A percentile compares a stretch with the other conserved stretches of the same genome.
Evolutionary conservation across 2,329 filamentous ascomycete species (phyloP).

Genomic region (Clonostachys rosea): DNA sequence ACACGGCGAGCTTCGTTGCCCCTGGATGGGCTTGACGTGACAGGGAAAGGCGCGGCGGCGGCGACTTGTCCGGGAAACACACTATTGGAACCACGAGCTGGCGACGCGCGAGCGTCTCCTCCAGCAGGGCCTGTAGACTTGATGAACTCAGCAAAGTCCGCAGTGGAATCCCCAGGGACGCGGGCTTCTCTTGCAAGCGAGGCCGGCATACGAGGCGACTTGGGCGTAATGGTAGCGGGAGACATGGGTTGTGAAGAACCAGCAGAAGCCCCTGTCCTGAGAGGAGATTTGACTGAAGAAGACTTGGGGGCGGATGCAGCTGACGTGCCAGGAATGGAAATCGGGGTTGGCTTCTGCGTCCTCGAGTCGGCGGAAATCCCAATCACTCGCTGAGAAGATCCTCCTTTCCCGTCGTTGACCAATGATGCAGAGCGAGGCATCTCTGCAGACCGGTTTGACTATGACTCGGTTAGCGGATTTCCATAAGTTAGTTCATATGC

Average conservation of each 20-base stretch:
- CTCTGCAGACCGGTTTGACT: conserved; percentile 34
- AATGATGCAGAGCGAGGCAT: conserved; percentile 15
- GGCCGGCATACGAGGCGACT: conserved; percentile 13
- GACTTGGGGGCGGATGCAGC: neutral
- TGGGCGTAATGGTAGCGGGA: neutral
- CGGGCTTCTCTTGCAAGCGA: conserved; percentile 65
- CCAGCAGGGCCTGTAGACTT: conserved; percentile 73
- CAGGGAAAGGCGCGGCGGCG: conserved; percentile 7
- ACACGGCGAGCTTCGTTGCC: conserved; percentile 26
- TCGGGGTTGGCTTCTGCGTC: conserved; percentile 1
- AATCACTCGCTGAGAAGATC: neutral
- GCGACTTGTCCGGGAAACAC: conserved; percentile 6
- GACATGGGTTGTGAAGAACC: conserved; percentile 9
- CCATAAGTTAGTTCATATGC: too few relatives aligned
- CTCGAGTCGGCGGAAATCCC: neutral
- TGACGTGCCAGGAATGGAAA: neutral
- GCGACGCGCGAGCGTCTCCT: conserved; percentile 28
- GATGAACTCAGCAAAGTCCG: conserved; percentile 87
- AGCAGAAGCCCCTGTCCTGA: conserved; percentile 3
- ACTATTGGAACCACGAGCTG: conserved; percentile 20
- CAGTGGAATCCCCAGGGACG: conserved; percentile 64
- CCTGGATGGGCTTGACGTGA: conserved; percentile 21
- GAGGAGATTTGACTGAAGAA: neutral
- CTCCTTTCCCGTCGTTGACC: neutral
- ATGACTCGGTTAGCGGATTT: too few relatives aligned